phyloP scores from a whole-genome alignment of 306 rosid genomes.

The Castanea mollissima region DNA sequence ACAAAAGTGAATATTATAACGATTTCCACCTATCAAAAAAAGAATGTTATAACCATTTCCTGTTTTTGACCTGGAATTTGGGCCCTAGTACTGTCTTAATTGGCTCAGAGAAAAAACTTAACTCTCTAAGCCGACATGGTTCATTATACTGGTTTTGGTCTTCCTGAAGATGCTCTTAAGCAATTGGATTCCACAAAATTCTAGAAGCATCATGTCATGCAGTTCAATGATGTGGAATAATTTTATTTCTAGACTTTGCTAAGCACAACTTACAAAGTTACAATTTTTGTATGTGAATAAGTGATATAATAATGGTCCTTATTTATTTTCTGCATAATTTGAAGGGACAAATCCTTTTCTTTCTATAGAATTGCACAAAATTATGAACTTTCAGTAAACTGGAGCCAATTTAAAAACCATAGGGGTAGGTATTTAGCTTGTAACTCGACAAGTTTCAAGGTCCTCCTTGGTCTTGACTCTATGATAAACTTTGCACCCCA shows the following conservation, averaged over 20 bases:
- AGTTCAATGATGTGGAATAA: background rate
- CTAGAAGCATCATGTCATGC: slow-evolving; percentile 1
- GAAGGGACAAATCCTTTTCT: background rate
- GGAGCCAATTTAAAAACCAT: background rate
- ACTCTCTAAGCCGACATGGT: background rate
- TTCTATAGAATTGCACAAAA: background rate
- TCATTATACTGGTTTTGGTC: background rate
- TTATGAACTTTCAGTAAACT: background rate
- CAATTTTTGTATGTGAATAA: background rate
- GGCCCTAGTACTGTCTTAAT: background rate
- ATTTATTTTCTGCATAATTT: background rate
- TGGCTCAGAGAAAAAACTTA: background rate
- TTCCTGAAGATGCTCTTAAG: background rate
- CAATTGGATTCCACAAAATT: background rate
- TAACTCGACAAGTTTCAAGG: background rate
- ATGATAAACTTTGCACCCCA: background rate
- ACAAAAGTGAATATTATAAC: background rate
- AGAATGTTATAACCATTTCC: background rate
- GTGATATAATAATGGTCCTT: background rate
- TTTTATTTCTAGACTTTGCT: background rate
- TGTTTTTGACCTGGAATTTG: background rate
- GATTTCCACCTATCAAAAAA: too few relatives aligned
- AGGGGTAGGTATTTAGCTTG: background rate
- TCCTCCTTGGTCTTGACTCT: background rate
- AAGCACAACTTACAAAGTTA: background rate